A percentile compares a stretch with the other conserved stretches of the same genome.
phyloP scores from a whole-genome alignment of 169 alveolate species.

The Eimeria brunetti region DNA sequence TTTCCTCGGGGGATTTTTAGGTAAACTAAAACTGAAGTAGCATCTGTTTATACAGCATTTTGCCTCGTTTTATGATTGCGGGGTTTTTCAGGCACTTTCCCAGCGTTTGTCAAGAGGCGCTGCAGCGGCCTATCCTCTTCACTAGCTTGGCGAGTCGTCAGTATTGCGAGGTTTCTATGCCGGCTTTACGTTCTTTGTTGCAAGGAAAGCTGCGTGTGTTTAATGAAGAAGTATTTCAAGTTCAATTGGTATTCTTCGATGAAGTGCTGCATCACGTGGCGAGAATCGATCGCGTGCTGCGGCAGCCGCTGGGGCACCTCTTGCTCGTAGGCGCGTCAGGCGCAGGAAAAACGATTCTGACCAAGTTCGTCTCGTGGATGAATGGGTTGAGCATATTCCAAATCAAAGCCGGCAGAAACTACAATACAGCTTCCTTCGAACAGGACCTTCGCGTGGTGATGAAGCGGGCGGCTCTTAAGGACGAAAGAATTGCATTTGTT shows the following conservation, averaged over 20 bases:
- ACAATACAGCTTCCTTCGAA: conserved; percentile 94
- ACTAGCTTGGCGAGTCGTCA: conserved; percentile 73
- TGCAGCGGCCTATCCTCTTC: conserved; percentile 75
- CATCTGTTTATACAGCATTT: not conserved
- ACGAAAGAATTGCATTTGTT: conserved; percentile 97
- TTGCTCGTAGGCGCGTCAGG: conserved; percentile 98
- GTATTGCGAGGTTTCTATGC: conserved; percentile 70
- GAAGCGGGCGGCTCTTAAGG: conserved; percentile 98
- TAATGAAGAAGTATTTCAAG: conserved; percentile 97
- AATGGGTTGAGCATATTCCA: conserved; percentile 97
- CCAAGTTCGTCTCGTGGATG: conserved; percentile 98
- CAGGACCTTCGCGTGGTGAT: conserved; percentile 97
- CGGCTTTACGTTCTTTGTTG: conserved; percentile 69
- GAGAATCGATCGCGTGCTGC: conserved; percentile 97
- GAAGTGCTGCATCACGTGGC: conserved; percentile 97
- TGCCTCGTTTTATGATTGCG: not conserved
- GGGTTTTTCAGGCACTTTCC: conserved; percentile 73
- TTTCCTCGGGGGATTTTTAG: not conserved
- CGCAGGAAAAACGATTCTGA: conserved; percentile 97
- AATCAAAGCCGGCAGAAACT: conserved; percentile 98
- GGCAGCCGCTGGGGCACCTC: conserved; percentile 98
- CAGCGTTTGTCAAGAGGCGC: conserved; percentile 60
- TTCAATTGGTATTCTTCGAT: conserved; percentile 96
- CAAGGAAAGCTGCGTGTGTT: conserved; percentile 91
- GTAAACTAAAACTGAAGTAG: not conserved